Conservation (phyloP, 2,329 filamentous ascomycete species). For the Allantophomopsis cytisporea region DNA sequence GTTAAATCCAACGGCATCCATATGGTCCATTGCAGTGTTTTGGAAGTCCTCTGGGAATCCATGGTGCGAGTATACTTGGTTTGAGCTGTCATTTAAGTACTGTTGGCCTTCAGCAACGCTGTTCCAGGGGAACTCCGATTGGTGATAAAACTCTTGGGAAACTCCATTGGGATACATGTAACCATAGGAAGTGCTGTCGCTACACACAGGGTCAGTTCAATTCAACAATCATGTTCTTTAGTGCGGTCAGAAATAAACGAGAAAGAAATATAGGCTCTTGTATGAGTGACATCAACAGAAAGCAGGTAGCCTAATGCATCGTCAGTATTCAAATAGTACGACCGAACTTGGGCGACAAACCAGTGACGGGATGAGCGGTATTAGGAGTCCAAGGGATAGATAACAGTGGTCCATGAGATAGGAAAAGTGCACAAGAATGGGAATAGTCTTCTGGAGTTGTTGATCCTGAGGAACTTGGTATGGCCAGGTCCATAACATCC, state of each 20-base stretch:
- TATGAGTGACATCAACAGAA: slow-evolving; percentile 4
- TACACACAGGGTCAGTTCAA: slow-evolving; percentile 19
- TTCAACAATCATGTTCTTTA: slow-evolving; percentile 13
- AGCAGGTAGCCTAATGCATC: slow-evolving; percentile 7
- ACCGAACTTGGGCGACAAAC: slow-evolving; percentile 3
- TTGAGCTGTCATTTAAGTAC: slow-evolving; percentile 16
- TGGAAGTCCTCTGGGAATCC: slow-evolving; percentile 14
- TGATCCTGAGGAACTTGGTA: too few species aligned
- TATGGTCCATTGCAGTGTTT: slow-evolving; percentile 9
- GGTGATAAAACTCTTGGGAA: slow-evolving; percentile 13
- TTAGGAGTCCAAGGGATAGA: not conserved
- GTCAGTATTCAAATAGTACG: not conserved
- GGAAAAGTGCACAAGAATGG: too few species aligned
- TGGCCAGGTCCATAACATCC: too few species aligned
- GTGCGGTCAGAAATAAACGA: slow-evolving; percentile 5
- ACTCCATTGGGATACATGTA: slow-evolving; percentile 11
- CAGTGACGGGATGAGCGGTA: slow-evolving; percentile 1
- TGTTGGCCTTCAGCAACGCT: slow-evolving; percentile 16
- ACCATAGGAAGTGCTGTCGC: slow-evolving; percentile 11
- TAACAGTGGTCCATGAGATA: too few species aligned
- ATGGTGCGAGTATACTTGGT: slow-evolving; percentile 12
- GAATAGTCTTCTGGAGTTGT: too few species aligned
- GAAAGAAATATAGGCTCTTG: slow-evolving; percentile 2
- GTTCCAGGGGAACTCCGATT: slow-evolving; percentile 19
- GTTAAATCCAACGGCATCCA: not conserved